A percentile compares a stretch with the other conserved stretches of the same genome.
Conservation (phyloP, 768 basidiomycete species). For the Saitozyma podzolica region DNA sequence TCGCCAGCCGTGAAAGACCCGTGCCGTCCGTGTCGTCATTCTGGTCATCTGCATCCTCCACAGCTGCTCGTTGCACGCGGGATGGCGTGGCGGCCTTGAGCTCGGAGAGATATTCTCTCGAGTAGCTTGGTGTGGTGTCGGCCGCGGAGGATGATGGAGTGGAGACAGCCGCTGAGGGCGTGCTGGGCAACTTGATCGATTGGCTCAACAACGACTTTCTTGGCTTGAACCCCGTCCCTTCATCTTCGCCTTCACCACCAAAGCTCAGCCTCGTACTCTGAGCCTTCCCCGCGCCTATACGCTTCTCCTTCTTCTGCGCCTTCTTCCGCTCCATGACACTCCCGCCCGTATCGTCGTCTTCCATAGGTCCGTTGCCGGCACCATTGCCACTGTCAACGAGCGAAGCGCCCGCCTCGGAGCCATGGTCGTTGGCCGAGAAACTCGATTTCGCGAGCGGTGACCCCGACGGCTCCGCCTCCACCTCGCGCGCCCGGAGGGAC, state of each 20-base stretch:
- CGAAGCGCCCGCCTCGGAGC: not conserved
- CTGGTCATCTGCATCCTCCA: slow-evolving; percentile 18
- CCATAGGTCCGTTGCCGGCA: slow-evolving; percentile 14
- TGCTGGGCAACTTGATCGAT: slow-evolving; percentile 35
- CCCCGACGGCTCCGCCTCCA: slow-evolving; percentile 15
- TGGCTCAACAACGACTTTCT: slow-evolving; percentile 46
- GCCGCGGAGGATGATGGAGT: slow-evolving; percentile 10
- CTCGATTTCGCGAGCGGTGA: slow-evolving; percentile 32
- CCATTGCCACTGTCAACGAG: not conserved
- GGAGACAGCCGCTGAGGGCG: slow-evolving; percentile 11
- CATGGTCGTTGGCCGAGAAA: slow-evolving; percentile 21
- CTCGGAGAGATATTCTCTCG: slow-evolving; percentile 51
- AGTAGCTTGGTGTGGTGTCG: slow-evolving; percentile 37
- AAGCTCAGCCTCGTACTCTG: slow-evolving; percentile 38
- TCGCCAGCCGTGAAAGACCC: slow-evolving; percentile 35
- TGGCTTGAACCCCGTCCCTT: slow-evolving; percentile 39
- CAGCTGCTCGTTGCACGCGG: slow-evolving; percentile 24
- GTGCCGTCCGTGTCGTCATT: slow-evolving; percentile 21
- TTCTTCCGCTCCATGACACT: slow-evolving; percentile 45
- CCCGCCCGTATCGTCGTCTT: slow-evolving; percentile 32
- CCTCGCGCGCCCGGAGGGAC: slow-evolving; percentile 38
- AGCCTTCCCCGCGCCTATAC: slow-evolving; percentile 19
- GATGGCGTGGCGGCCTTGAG: slow-evolving; percentile 53
- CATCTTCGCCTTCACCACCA: slow-evolving; percentile 38
- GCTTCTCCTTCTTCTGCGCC: slow-evolving; percentile 43